A percentile compares a stretch with the other conserved stretches of the same genome.
Conservation (phyloP, 2,329 filamentous ascomycete genomes). For the Colletotrichum tropicicola region DNA sequence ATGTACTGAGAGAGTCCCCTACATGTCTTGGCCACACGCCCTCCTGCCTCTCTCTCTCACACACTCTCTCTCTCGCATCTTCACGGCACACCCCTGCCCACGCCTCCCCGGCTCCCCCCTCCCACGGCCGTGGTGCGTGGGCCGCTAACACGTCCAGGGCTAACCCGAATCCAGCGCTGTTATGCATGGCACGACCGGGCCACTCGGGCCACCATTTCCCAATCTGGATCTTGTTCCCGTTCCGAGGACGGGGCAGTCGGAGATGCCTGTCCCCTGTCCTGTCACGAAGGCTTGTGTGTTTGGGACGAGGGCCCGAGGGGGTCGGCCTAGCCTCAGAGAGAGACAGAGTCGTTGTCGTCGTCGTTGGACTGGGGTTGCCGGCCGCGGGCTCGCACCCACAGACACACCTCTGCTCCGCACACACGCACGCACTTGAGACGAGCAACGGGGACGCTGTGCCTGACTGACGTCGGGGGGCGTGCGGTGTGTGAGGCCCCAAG, state of each 20-base stretch:
- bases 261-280: conserved; percentile 34
- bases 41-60: conserved; percentile 32
- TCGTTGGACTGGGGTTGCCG: conserved; percentile 42
- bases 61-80: conserved; percentile 22
- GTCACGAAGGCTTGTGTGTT: conserved; percentile 42
- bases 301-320: conserved; percentile 32
- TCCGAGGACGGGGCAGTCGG: conserved; percentile 35
- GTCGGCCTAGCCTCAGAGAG: conserved; percentile 6
- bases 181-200: conserved; percentile 31
- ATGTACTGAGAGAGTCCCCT: conserved; percentile 26
- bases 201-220: conserved; percentile 36
- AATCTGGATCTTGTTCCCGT: conserved; percentile 38
- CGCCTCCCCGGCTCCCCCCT: conserved; percentile 13
- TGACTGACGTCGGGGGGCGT: conserved; percentile 34
- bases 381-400: conserved; percentile 33
- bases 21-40: conserved; percentile 34
- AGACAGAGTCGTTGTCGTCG: conserved; percentile 30
- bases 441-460: conserved; percentile 41
- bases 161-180: conserved; percentile 30
- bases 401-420: conserved; percentile 29
- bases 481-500: conserved; percentile 40
- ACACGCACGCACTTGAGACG: conserved; percentile 50
- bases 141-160: conserved; percentile 9
- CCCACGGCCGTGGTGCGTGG: conserved; percentile 26
- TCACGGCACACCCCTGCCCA: conserved; percentile 13